A percentile compares a stretch with the other conserved stretches of the same genome.
Evolutionary conservation across 2,329 filamentous ascomycete species (phyloP).

Genomic region (Cordyceps farinosa): DNA sequence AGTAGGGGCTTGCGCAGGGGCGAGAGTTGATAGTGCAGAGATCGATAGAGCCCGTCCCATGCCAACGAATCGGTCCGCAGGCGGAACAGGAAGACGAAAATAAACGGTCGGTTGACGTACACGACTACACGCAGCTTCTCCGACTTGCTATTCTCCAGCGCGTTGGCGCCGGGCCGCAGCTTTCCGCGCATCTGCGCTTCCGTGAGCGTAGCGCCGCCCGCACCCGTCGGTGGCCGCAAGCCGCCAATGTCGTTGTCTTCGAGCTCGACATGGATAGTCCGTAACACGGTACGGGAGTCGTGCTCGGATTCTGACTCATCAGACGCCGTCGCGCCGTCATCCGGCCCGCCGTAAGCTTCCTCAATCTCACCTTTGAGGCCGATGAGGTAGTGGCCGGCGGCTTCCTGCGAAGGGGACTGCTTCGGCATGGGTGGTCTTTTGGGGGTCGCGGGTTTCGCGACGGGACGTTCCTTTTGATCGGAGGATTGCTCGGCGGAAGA

Average conservation of each 20-base stretch:
- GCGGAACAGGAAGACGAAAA: constrained; percentile 71
- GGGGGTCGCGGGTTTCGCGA: constrained; percentile 18
- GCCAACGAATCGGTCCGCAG: constrained; percentile 55
- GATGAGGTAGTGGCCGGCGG: constrained; percentile 57
- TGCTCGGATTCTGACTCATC: constrained; percentile 33
- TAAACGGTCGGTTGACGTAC: constrained; percentile 71
- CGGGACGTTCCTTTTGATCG: constrained; percentile 18
- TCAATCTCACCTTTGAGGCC: constrained; percentile 65
- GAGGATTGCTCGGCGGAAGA: constrained; percentile 16
- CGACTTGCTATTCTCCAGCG: constrained; percentile 51
- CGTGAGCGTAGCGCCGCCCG: constrained; percentile 29
- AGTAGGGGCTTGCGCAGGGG: constrained; percentile 56
- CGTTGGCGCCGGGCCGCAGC: constrained; percentile 30
- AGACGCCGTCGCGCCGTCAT: constrained; percentile 27
- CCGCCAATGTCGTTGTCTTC: constrained; percentile 28
- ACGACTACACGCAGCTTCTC: constrained; percentile 65
- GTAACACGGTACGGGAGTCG: constrained; percentile 56
- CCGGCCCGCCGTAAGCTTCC: constrained; percentile 35
- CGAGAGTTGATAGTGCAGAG: constrained; percentile 57
- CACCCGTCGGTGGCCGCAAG: constrained; percentile 17
- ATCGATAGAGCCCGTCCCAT: constrained; percentile 54
- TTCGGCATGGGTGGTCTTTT: constrained; percentile 13
- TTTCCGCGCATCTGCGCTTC: constrained; percentile 34
- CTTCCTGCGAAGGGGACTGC: constrained; percentile 27
- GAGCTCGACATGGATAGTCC: constrained; percentile 66